Percentiles rank a stretch among this genome's conserved stretches.
Conservation (phyloP, 2,329 filamentous ascomycete species). For the Emmonsiellopsis sp. region DNA sequence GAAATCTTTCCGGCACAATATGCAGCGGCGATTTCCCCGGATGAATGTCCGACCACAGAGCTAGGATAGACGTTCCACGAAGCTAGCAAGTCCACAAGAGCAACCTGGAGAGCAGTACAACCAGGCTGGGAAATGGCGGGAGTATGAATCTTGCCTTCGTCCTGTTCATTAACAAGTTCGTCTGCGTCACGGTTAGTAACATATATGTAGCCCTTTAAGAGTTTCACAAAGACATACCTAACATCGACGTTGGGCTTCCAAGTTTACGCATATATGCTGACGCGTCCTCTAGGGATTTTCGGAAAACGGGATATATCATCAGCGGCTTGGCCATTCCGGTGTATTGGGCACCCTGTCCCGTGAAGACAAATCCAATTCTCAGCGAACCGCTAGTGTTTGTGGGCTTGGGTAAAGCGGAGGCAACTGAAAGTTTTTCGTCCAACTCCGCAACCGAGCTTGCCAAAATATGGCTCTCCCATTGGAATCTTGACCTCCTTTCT, state of each 20-base stretch:
- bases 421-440: conserved; percentile 1
- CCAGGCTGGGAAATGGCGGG: conserved; percentile 22
- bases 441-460: conserved; percentile 2
- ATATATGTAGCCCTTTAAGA: not conserved
- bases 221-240: conserved; percentile 1
- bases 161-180: conserved; percentile 7
- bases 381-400: not conserved
- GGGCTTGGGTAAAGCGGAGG: conserved; percentile 1
- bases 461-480: not conserved
- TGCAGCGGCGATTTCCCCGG: conserved; percentile 28
- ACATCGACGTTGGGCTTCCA: conserved; percentile 8
- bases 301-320: conserved; percentile 15
- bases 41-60: conserved; percentile 24
- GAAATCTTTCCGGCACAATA: conserved; percentile 19
- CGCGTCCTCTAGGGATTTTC: conserved; percentile 9
- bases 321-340: conserved; percentile 22
- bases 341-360: conserved; percentile 30
- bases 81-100: conserved; percentile 20
- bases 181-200: conserved; percentile 7
- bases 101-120: conserved; percentile 26
- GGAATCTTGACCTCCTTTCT: conserved; percentile 3
- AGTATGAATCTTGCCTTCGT: conserved; percentile 12
- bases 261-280: conserved; percentile 8
- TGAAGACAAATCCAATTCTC: conserved; percentile 21
- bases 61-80: conserved; percentile 16